These are phyloP conservation scores for Aspergillus candidus DNA, from an alignment of 2,329 filamentous ascomycete species.

Conservation along the genomic window DNA sequence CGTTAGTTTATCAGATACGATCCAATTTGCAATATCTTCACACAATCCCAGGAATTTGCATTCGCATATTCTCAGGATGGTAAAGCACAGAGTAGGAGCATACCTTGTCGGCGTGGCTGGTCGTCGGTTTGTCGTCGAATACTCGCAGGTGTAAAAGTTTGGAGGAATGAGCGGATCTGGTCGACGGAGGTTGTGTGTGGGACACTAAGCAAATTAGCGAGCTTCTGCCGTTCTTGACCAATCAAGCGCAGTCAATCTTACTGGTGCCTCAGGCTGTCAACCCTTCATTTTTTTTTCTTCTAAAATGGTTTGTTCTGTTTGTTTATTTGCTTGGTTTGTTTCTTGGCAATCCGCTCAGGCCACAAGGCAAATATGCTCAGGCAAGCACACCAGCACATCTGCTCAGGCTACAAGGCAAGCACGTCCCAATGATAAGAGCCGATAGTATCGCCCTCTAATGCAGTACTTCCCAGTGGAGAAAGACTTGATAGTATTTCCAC, in stretches of 20 bases:
- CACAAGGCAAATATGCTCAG: too few relatives aligned
- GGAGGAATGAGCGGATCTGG: slow-evolving; percentile 19
- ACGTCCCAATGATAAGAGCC: too few relatives aligned
- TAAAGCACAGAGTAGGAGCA: slow-evolving; percentile 11
- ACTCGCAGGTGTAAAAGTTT: slow-evolving; percentile 35
- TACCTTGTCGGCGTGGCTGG: slow-evolving; percentile 42
- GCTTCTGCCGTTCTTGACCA: slow-evolving; percentile 14
- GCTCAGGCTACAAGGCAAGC: too few relatives aligned
- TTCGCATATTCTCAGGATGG: too few relatives aligned
- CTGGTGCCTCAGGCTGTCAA: slow-evolving; percentile 9
- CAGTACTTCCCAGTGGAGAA: too few relatives aligned
- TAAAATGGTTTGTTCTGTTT: too few relatives aligned
- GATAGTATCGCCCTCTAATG: too few relatives aligned
- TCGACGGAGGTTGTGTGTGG: slow-evolving; percentile 36
- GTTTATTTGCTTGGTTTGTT: too few relatives aligned
- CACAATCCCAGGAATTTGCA: not conserved
- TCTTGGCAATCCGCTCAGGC: too few relatives aligned
- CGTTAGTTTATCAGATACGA: slow-evolving; percentile 6
- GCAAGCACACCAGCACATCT: too few relatives aligned
- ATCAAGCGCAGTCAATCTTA: slow-evolving; percentile 10
- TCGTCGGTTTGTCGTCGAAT: slow-evolving; percentile 39
- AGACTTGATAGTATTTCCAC: too few relatives aligned
- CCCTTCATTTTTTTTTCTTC: not conserved
- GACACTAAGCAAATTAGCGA: slow-evolving; percentile 39
- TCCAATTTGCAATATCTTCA: too few relatives aligned